Conservation (phyloP, 495 filamentous ascomycete genomes). For the Neurospora cerealis region DNA sequence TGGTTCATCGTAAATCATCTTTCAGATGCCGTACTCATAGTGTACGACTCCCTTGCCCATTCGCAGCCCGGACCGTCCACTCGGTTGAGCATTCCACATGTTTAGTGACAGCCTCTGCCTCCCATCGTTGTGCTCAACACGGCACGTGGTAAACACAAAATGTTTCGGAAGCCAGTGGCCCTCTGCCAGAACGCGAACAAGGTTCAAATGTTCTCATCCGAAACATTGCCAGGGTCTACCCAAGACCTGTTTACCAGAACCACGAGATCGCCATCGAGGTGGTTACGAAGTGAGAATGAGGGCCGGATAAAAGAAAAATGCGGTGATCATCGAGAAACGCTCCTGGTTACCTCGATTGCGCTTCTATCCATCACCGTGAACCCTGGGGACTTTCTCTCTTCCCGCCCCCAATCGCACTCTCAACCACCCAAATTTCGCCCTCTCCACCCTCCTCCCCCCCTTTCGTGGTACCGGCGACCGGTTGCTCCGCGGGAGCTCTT, state of each 20-base stretch:
- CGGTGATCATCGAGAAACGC: background rate
- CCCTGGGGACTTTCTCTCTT: background rate
- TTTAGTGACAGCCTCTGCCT: background rate
- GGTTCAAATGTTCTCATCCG: background rate
- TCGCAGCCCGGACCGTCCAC: conserved; percentile 9
- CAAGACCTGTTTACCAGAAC: background rate
- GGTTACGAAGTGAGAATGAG: background rate
- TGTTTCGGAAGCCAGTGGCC: conserved; percentile 1
- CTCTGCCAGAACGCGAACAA: background rate
- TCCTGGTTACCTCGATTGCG: background rate
- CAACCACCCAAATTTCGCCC: background rate
- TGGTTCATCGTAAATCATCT: conserved; percentile 9
- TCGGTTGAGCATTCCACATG: background rate
- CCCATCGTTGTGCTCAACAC: background rate
- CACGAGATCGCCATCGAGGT: background rate
- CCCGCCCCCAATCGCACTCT: background rate
- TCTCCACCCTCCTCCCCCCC: background rate
- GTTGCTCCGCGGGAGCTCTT: background rate
- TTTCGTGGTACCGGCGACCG: background rate
- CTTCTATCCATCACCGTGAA: background rate
- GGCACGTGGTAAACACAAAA: conserved; percentile 9
- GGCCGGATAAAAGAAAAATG: background rate
- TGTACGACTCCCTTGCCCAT: background rate
- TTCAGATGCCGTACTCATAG: background rate
- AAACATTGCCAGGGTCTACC: background rate